These are phyloP conservation scores for Magnusiomyces fungicola DNA, from an alignment of 1,139 yeast species.

Conservation along the genomic window DNA sequence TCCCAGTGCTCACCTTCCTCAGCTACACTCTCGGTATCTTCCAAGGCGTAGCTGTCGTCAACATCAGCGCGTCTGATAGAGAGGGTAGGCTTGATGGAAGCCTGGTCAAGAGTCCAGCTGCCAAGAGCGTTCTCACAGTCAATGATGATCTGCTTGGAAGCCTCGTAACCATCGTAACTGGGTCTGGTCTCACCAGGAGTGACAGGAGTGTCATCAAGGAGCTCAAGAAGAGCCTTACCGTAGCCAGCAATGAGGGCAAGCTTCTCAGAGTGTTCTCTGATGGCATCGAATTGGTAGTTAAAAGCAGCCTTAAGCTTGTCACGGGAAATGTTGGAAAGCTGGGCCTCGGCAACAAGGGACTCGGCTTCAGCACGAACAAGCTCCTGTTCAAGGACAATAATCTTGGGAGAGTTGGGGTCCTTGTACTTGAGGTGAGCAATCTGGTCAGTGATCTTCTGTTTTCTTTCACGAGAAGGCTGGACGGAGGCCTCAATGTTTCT, in stretches of 20 bases:
- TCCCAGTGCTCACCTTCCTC: conserved; percentile 13
- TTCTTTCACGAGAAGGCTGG: conserved; percentile 96
- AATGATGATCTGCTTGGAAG: conserved; percentile 93
- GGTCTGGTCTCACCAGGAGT: conserved; percentile 99
- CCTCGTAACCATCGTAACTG: conserved; percentile 97
- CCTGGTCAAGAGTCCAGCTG: conserved; percentile 93
- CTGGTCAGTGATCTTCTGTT: conserved; percentile 94
- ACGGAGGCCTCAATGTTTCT: conserved; percentile 96
- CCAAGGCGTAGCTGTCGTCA: conserved; percentile 11
- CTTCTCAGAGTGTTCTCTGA: conserved; percentile 94
- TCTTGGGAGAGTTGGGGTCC: conserved; percentile 96
- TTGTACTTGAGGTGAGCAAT: conserved; percentile 96
- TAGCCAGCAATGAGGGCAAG: conserved; percentile 95
- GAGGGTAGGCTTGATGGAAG: conserved; percentile 90
- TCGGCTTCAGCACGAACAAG: conserved; percentile 98
- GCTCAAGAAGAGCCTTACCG: conserved; percentile 93
- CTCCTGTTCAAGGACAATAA: conserved; percentile 92
- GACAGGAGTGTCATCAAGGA: conserved; percentile 92
- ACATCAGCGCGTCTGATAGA: conserved; percentile 40
- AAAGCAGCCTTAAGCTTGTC: conserved; percentile 96
- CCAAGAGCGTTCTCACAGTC: conserved; percentile 96
- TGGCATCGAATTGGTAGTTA: conserved; percentile 93
- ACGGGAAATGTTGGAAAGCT: conserved; percentile 93
- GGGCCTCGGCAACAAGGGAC: conserved; percentile 97
- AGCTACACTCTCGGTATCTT: conserved; percentile 38